Evolutionary conservation across 1,284 basidiomycete species (phyloP).

Genomic region (Cutaneotrichosporon sp.): DNA sequence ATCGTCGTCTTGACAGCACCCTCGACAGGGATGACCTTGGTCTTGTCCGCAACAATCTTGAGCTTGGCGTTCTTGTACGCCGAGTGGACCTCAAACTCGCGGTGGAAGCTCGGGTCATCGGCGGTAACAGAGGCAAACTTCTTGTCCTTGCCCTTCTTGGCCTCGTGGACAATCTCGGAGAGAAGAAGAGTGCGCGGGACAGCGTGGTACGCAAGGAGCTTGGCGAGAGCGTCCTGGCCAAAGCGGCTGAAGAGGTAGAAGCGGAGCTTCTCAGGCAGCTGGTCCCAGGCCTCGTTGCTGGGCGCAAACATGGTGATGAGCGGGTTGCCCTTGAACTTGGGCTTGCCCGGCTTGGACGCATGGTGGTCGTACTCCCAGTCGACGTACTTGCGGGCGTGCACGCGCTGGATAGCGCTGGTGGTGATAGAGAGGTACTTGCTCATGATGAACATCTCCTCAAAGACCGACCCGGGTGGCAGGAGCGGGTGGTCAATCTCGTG

Average conservation of each 20-base stretch:
- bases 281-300: slow-evolving; percentile 59
- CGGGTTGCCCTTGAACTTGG: slow-evolving; percentile 51
- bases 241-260: slow-evolving; percentile 65
- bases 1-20: slow-evolving; percentile 50
- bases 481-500: slow-evolving; percentile 61
- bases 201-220: slow-evolving; percentile 63
- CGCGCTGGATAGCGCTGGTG: slow-evolving; percentile 59
- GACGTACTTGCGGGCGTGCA: slow-evolving; percentile 50
- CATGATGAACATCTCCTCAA: slow-evolving; percentile 57
- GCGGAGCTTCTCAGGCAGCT: slow-evolving; percentile 56
- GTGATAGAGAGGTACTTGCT: slow-evolving; percentile 57
- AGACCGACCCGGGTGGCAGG: slow-evolving; percentile 59
- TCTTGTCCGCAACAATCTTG: slow-evolving; percentile 54
- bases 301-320: slow-evolving; percentile 63
- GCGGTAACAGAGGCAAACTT: slow-evolving; percentile 14
- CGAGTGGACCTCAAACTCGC: slow-evolving; percentile 53
- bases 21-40: slow-evolving; percentile 47
- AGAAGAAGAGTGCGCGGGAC: slow-evolving; percentile 58
- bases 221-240: slow-evolving; percentile 56
- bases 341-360: slow-evolving; percentile 44
- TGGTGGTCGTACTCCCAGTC: slow-evolving; percentile 52
- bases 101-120: slow-evolving; percentile 50
- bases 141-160: slow-evolving; percentile 11
- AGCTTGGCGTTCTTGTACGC: slow-evolving; percentile 54
- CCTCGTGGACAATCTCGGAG: slow-evolving; percentile 53